Evolutionary conservation across 257 asterid species (phyloP).

Genomic region (Solanum neorickii): DNA sequence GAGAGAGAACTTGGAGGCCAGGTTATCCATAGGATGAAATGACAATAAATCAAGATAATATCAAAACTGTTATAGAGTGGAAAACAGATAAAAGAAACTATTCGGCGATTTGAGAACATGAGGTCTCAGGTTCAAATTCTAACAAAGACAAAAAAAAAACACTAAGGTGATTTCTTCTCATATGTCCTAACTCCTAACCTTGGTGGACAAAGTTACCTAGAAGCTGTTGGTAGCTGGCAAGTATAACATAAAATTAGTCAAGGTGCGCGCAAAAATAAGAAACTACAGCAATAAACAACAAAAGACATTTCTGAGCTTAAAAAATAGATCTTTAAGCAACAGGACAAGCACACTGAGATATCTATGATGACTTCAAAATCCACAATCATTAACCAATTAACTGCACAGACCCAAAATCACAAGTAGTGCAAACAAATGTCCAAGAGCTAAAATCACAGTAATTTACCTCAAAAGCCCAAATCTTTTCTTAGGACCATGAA

Average conservation of each 20-base stretch:
- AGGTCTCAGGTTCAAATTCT: neutral
- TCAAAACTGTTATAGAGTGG: neutral
- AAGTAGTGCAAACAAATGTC: neutral
- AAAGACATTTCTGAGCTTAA: neutral
- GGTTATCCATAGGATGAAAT: neutral
- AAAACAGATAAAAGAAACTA: neutral
- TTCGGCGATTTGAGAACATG: neutral
- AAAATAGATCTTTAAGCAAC: neutral
- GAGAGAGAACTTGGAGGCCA: neutral
- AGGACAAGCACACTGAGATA: neutral
- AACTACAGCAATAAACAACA: neutral
- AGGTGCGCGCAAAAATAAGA: neutral
- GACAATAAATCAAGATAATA: neutral
- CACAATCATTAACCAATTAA: neutral
- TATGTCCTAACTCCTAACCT: neutral
- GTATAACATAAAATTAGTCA: neutral
- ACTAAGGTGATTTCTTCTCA: neutral
- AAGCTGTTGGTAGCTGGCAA: neutral
- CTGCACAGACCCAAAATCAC: neutral
- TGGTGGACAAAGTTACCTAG: neutral
- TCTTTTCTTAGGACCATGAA: neutral
- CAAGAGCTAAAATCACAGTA: neutral
- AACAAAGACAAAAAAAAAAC: neutral
- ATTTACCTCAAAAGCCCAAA: neutral
- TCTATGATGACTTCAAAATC: neutral